phyloP scores from a whole-genome alignment of 257 asterid species.

The Rubia yunnanensis region DNA sequence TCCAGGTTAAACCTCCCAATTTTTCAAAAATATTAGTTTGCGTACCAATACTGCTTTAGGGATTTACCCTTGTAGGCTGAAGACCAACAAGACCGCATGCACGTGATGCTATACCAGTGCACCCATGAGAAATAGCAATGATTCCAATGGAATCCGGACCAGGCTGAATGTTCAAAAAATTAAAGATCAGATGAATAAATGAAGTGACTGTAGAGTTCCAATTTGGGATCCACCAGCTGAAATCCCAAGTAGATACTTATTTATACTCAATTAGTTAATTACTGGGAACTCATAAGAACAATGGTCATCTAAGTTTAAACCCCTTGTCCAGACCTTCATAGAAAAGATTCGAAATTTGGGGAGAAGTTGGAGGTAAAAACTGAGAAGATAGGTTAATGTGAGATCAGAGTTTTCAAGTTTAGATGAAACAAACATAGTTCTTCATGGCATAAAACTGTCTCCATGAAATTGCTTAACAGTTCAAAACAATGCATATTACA shows the following conservation, averaged over 20 bases:
- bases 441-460: background rate
- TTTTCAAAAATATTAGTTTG: background rate
- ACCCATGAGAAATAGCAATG: slow-evolving; percentile 50
- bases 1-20: background rate
- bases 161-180: slow-evolving; percentile 34
- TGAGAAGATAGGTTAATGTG: background rate
- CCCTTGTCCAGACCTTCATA: no score
- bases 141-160: slow-evolving; percentile 66
- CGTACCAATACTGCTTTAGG: background rate
- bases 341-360: background rate
- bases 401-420: background rate
- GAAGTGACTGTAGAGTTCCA: background rate
- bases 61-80: slow-evolving; percentile 86
- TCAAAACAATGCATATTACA: background rate
- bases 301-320: no score
- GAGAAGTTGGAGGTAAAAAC: background rate
- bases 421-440: background rate
- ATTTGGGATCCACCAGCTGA: background rate
- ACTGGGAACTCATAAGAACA: no score
- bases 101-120: slow-evolving; percentile 87
- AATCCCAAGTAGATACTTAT: background rate
- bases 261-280: background rate
- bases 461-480: background rate
- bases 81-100: slow-evolving; percentile 97
- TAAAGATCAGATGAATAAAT: background rate